phyloP scores from a whole-genome alignment of 495 filamentous ascomycete species.

The Trichocladium antarcticum region DNA sequence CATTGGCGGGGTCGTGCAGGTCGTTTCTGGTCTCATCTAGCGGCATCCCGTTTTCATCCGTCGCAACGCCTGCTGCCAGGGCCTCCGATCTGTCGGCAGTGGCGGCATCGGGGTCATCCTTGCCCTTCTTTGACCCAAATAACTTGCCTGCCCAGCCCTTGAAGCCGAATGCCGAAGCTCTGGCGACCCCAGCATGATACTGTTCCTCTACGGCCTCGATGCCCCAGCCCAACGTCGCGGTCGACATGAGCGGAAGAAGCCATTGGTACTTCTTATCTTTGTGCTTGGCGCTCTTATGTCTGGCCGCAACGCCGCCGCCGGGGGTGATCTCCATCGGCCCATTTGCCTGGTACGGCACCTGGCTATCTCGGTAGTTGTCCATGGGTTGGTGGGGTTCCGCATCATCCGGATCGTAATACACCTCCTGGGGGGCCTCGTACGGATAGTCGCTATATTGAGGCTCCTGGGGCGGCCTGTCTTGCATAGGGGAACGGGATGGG shows the following conservation, averaged over 20 bases:
- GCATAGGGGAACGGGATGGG: background rate
- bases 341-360: constrained; percentile 1
- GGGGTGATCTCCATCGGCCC: constrained; percentile 5
- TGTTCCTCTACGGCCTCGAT: constrained; percentile 6
- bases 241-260: constrained; percentile 9
- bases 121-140: constrained; percentile 2
- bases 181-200: background rate
- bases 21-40: background rate
- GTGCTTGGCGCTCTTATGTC: background rate
- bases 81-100: background rate
- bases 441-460: background rate
- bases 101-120: background rate
- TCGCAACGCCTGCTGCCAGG: background rate
- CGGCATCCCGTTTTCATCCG: background rate
- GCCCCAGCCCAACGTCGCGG: constrained; percentile 6
- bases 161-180: constrained; percentile 3
- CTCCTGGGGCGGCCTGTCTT: background rate
- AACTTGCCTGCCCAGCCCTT: background rate
- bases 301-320: background rate
- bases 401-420: background rate
- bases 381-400: background rate
- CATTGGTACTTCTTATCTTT: constrained; percentile 8
- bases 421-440: background rate
- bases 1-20: background rate
- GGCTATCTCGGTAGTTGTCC: background rate